phyloP scores from a whole-genome alignment of 495 filamentous ascomycete species.

The Tuber aestivum region DNA sequence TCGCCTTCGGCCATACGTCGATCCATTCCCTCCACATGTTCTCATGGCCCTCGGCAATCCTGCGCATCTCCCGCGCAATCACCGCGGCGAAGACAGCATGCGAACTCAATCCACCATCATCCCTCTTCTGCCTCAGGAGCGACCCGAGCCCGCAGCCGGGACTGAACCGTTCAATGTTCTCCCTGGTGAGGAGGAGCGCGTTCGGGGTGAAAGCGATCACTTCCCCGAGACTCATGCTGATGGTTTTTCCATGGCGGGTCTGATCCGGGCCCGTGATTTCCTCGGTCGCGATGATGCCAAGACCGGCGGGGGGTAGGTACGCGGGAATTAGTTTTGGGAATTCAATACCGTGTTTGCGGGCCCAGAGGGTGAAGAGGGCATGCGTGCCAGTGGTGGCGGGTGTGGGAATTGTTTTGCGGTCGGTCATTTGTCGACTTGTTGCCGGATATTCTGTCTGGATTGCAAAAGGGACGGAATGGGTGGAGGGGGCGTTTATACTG shows the following conservation, averaged over 20 bases:
- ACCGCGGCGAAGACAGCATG: conserved; percentile 68
- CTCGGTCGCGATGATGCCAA: conserved; percentile 66
- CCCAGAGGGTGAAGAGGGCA: conserved; percentile 58
- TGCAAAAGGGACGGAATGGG: neutral
- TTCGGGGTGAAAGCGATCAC: conserved; percentile 60
- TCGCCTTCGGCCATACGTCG: conserved; percentile 58
- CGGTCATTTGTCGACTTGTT: neutral
- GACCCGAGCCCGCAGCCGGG: conserved; percentile 50
- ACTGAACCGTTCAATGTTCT: conserved; percentile 46
- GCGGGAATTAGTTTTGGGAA: conserved; percentile 57
- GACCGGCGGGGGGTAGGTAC: conserved; percentile 59
- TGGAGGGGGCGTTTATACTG: neutral
- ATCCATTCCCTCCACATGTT: conserved; percentile 52
- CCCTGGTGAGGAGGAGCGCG: conserved; percentile 55
- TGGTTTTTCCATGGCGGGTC: conserved; percentile 44
- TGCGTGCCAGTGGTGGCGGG: conserved; percentile 30
- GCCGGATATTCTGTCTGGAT: neutral
- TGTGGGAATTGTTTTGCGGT: conserved; percentile 15
- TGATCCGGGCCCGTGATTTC: conserved; percentile 53
- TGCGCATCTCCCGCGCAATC: conserved; percentile 51
- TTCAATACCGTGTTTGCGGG: conserved; percentile 53
- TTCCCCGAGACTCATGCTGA: conserved; percentile 44
- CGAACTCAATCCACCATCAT: conserved; percentile 49
- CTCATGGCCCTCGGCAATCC: conserved; percentile 20
- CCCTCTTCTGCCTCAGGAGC: conserved; percentile 41